phyloP scores from a whole-genome alignment of 352 stramenopile genomes.

The Phytophthora ohioensis region DNA sequence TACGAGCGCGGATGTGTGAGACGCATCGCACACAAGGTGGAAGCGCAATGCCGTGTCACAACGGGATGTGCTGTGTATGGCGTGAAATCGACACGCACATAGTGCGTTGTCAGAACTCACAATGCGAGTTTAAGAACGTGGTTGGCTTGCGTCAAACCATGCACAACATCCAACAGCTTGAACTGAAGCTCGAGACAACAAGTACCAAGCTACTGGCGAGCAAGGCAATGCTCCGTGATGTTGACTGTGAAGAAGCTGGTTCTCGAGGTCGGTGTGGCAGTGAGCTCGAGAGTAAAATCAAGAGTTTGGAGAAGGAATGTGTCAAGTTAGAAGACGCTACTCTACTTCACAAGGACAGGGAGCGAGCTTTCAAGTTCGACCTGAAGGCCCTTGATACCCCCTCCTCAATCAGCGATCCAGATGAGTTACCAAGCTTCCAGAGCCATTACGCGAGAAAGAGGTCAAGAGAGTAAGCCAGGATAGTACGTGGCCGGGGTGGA shows the following conservation, averaged over 20 bases:
- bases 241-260: background rate
- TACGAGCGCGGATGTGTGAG: slow-evolving; percentile 67
- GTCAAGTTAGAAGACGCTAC: slow-evolving; percentile 30
- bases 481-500: too few relatives aligned
- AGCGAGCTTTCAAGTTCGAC: slow-evolving; percentile 27
- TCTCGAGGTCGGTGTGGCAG: background rate
- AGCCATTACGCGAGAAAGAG: slow-evolving; percentile 29
- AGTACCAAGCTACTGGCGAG: slow-evolving; percentile 14
- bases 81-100: slow-evolving; percentile 67
- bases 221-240: background rate
- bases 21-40: slow-evolving; percentile 35
- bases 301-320: slow-evolving; percentile 27
- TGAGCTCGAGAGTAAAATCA: slow-evolving; percentile 29
- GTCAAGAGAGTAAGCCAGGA: background rate
- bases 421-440: slow-evolving; percentile 20
- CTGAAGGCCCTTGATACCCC: slow-evolving; percentile 9
- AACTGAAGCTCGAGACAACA: slow-evolving; percentile 21
- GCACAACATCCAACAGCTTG: slow-evolving; percentile 64
- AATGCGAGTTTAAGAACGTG: slow-evolving; percentile 76
- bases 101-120: slow-evolving; percentile 61
- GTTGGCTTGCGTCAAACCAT: slow-evolving; percentile 71
- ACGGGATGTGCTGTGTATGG: slow-evolving; percentile 68
- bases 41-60: slow-evolving; percentile 48
- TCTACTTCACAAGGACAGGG: slow-evolving; percentile 35
- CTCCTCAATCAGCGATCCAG: background rate